Base-by-base conservation (phyloP, 2,329 filamentous ascomycete species). In the Proliferodiscus dingleyae region DNA sequence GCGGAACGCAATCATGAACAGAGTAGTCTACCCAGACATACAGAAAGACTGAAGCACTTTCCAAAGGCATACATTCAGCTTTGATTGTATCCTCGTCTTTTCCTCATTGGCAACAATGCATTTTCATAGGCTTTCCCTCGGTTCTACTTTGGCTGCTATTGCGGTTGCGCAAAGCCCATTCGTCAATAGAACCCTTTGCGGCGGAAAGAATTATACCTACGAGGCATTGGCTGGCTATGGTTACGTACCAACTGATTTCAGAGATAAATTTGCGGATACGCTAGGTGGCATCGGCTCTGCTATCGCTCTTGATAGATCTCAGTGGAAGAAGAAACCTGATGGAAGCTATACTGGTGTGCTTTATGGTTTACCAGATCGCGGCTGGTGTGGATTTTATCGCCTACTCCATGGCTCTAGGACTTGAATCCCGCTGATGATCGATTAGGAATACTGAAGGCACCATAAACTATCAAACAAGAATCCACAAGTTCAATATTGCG, bases 371-470 rank as follows among this genome's bases (percentile, higher is more conserved):
- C 83, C 84, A 1, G 82, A 87, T 58, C 72, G 83, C 49, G 84
- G 84, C 29, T 88, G 84, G 75, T 76, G 60, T 53, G 63, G 6
- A 26, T 26, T 26, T 26, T 26, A n/a, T 23, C 18, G 36, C 32
- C 18, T 26, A 15, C n/a, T n/a, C n/a, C n/a, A n/a, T n/a, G n/a
- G n/a, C n/a, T n/a, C n/a, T n/a, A n/a, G n/a, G 42, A 24, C 21
- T 45, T 21, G 15, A 23, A 13, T 8, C 2, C 30, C 23, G 16
- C 11, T 6, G 7, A 22, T 32, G 11, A 13, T 19, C n/a, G n/a
- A n/a, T n/a, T 4, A 72, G 70, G 82, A 87, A 88, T 59, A 87
- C 83, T 0, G 69, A 86, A 55, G 83, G 81, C 36, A 87, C 83
- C 7, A 54, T 83, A 15, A 86, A 86, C 61, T 85, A 75, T 61